Evolutionary conservation across 2,329 filamentous ascomycete genomes (phyloP).

Genomic region (Verticillium albo-atrum): DNA sequence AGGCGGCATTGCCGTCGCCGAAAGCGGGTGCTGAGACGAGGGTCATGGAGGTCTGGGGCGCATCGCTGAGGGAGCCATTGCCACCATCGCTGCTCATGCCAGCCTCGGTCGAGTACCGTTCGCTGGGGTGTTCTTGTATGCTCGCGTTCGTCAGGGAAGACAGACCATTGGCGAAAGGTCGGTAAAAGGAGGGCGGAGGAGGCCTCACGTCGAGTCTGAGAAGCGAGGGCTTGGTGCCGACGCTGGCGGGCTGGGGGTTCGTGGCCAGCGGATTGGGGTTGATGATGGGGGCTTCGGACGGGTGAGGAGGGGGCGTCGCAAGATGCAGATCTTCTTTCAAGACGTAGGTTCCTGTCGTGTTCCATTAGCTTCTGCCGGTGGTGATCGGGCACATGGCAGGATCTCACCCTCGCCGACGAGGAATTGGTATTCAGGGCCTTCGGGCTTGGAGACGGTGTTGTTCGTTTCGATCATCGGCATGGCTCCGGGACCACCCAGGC

Average conservation of each 20-base stretch:
- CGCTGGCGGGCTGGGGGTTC: constrained; percentile 73
- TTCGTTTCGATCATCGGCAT: constrained; percentile 87
- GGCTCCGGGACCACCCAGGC: constrained; percentile 62
- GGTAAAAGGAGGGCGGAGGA: constrained; percentile 47
- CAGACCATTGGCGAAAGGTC: constrained; percentile 32
- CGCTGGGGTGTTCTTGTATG: constrained; percentile 59
- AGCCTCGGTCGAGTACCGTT: constrained; percentile 58
- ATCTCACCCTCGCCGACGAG: constrained; percentile 81
- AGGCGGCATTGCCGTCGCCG: constrained; percentile 77
- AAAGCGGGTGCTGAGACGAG: constrained; percentile 61
- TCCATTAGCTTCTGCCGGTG: not conserved
- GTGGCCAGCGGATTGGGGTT: constrained; percentile 92
- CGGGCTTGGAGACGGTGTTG: constrained; percentile 77
- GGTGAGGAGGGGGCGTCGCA: constrained; percentile 91
- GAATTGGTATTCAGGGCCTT: constrained; percentile 80
- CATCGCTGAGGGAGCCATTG: constrained; percentile 50
- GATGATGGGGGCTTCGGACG: constrained; percentile 80
- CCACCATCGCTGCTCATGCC: constrained; percentile 53
- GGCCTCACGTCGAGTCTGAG: constrained; percentile 64
- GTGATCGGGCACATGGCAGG: not conserved
- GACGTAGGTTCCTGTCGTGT: constrained; percentile 70
- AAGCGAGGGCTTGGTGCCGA: constrained; percentile 80
- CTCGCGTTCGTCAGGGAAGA: constrained; percentile 46
- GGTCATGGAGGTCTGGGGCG: constrained; percentile 32
- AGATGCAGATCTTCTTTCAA: constrained; percentile 88